Base-by-base conservation (phyloP, 192 early-diverging fungal genomes). In the Linnemannia elongata region DNA sequence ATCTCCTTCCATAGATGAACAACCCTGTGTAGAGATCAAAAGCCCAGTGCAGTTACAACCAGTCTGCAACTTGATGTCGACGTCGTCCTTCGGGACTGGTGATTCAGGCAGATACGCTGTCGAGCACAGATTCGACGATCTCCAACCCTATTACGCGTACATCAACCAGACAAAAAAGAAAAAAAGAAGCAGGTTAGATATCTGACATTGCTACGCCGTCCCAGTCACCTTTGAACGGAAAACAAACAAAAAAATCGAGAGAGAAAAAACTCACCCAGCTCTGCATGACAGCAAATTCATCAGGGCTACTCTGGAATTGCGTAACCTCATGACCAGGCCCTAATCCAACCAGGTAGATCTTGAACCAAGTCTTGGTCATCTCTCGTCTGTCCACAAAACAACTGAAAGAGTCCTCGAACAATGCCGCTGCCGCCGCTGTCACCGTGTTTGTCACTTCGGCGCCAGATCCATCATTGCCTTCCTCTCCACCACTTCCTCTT, bases 231-330 rank as follows among this genome's bases (percentile, higher is more conserved):
- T 55, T 20, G 20, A 54, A 24, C 18, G 18, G 13, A 36, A 33
- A 9, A 75, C 38, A 12, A 68, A 22, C 38, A 38, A 44, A 72
- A 33, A 71, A 52, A 39, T 1, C 10, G 9, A 71, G 15, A 17
- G 6, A n/a, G 6, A 35, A 68, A 45, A 60, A 57, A 44, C 87
- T 69, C 87, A 93, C 92, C 92, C 92, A 93, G 63, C 91, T 91
- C 52, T 93, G 92, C 69, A 88, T 78, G 8, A 90, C 20, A 18
- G 85, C 71, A 77, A 93, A 93, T 66, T 92, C 81, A 74, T 93
- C 92, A 17, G 92, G 92, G 72, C 88, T 86, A 42, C 91, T 92
- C 76, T 93, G 91, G 45, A 92, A 93, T 54, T 91, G 80, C 1
- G 88, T 92, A 47, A 93, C 79, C 6, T 78, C 82, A 75, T 93